A percentile compares a stretch with the other conserved stretches of the same genome.
phyloP scores from a whole-genome alignment of 768 basidiomycete genomes.

The Suillus subalutaceus region DNA sequence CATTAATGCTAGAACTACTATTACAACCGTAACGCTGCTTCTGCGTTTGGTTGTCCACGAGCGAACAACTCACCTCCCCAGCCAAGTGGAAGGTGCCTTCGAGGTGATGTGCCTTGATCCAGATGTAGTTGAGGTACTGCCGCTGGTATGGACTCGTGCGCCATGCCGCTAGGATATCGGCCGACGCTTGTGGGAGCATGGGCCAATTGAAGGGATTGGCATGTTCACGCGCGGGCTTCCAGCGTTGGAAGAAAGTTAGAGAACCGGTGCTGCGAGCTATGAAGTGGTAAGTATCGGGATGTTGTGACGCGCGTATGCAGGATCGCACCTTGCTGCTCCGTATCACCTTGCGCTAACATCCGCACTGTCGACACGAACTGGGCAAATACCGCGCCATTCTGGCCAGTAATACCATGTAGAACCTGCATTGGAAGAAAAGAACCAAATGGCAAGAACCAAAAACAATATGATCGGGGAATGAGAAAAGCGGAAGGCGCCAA shows the following conservation, averaged over 20 bases:
- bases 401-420: constrained; percentile 24
- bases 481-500: not conserved
- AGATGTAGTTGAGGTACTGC: constrained; percentile 34
- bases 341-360: constrained; percentile 26
- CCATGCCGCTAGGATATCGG: constrained; percentile 33
- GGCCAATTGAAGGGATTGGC: constrained; percentile 38
- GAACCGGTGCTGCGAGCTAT: constrained; percentile 21
- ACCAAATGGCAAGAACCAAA: not conserved
- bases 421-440: constrained; percentile 19
- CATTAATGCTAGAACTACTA: not conserved
- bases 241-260: constrained; percentile 33
- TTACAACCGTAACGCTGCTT: constrained; percentile 3
- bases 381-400: constrained; percentile 22
- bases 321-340: constrained; percentile 29
- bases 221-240: constrained; percentile 35
- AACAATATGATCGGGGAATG: not conserved
- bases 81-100: constrained; percentile 11
- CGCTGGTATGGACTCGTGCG: constrained; percentile 24
- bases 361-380: constrained; percentile 31
- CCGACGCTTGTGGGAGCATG: constrained; percentile 28
- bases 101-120: constrained; percentile 32
- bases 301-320: not conserved
- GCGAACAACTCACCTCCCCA: not conserved
- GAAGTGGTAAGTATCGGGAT: not conserved
- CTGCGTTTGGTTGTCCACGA: not conserved